A percentile compares a stretch with the other conserved stretches of the same genome.
phyloP scores from a whole-genome alignment of 768 basidiomycete species.

The Dendrothele bispora region DNA sequence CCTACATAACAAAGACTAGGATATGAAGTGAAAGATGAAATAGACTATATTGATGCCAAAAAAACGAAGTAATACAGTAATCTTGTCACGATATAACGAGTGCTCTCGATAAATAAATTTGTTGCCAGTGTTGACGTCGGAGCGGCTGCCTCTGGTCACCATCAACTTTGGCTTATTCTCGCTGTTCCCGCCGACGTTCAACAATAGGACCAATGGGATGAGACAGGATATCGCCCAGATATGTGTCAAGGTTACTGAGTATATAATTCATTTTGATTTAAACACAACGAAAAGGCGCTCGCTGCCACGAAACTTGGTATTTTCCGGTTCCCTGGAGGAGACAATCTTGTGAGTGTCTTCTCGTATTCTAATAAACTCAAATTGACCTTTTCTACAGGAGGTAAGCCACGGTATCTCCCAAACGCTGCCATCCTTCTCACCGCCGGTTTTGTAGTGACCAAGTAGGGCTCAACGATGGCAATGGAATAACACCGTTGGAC shows the following conservation, averaged over 20 bases:
- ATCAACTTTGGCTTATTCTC: constrained; percentile 62
- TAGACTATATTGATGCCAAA: no score
- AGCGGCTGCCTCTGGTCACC: constrained; percentile 39
- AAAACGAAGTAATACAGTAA: no score
- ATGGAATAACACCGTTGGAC: constrained; percentile 67
- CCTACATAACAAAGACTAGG: no score
- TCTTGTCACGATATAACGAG: no score
- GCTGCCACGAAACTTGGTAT: constrained; percentile 56
- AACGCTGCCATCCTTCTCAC: no score
- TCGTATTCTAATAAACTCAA: constrained; percentile 5
- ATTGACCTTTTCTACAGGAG: constrained; percentile 29
- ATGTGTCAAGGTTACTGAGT: no score
- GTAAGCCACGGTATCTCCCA: constrained; percentile 10
- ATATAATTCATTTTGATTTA: background rate
- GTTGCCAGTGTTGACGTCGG: constrained; percentile 49
- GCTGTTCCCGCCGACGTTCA: constrained; percentile 70
- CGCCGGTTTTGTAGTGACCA: constrained; percentile 41
- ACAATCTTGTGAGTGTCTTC: constrained; percentile 49
- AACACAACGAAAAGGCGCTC: constrained; percentile 38
- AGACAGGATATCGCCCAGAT: constrained; percentile 60
- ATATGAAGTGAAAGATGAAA: no score
- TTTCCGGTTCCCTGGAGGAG: constrained; percentile 71
- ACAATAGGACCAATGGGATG: constrained; percentile 58
- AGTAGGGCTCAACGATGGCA: constrained; percentile 55
- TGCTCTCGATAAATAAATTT: constrained; percentile 54